Evolutionary conservation across 495 filamentous ascomycete genomes (phyloP), one percentile per base, ranked within the genome.

Genomic region (Annulohypoxylon stygium): DNA sequence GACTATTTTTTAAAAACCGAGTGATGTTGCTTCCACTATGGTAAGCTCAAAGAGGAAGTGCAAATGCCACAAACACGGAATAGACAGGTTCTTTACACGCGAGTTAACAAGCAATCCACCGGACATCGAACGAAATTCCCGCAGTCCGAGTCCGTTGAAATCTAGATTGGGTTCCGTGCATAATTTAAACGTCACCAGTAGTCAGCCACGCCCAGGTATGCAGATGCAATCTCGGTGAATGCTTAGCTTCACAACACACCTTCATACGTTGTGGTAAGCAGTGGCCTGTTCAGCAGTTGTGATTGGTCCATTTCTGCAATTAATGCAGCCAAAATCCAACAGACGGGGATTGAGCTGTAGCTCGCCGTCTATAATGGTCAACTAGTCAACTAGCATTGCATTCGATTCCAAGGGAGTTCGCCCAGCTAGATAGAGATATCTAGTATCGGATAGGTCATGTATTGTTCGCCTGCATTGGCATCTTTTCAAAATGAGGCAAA

Each of bases 371-470:
- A 50, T 50, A 23, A 23, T 23, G 20, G 20, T 23, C 20, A 23
- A 23, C 20, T 23, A 33, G 34, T 23, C 14, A 62, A 26, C 14
- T 14, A 48, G 60, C 60, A 41, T 37, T 50, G 12, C 7, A 33
- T 16, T 16, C 25, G 30, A 12, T 53, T 23, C 25, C 25, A 50
- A 20, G 50, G 16, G 30, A 23, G n/a, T 37, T 39, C 60, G 60
- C 60, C 60, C 60, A 63, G 60, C 26, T 18, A 50, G 45, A 33
- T 41, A 20, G 60, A 25, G 18, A 14, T 43, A 7, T 1, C 37
- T 34, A 14, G 30, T 18, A 14, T 12, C 1, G 26, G 18, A 25
- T 7, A 37, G 7, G 16, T 25, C 5, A 37, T 37, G 10, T 18
- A 51, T 51, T 51, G 2, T 10, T 26, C 7, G 41, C 41, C 12